Percentiles rank a stretch among this genome's conserved stretches.
Evolutionary conservation across 306 rosid genomes (phyloP).

Genomic region (Begonia masoniana): DNA sequence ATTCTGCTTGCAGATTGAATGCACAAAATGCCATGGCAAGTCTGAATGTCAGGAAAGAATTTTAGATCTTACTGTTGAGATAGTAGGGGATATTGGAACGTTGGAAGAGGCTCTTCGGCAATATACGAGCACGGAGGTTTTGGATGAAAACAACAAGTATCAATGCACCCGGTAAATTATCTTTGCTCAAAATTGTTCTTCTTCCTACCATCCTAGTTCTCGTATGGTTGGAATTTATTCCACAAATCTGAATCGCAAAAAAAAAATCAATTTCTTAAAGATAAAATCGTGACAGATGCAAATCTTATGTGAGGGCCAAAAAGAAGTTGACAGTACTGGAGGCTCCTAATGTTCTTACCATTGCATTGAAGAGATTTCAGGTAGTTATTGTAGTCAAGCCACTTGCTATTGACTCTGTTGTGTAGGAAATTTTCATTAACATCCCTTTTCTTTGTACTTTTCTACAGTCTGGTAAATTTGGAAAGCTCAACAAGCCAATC

Average conservation of each 20-base stretch:
- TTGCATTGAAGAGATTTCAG: constrained; percentile 95
- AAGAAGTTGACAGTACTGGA: constrained; percentile 79
- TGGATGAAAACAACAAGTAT: constrained; percentile 92
- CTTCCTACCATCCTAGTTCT: background rate
- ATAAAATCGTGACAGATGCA: constrained; percentile 35
- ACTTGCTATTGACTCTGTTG: too few species aligned
- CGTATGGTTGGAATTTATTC: too few species aligned
- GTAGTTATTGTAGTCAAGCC: constrained; percentile 22
- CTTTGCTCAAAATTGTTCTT: background rate
- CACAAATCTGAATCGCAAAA: too few species aligned
- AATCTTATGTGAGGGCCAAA: constrained; percentile 91
- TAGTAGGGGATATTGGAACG: constrained; percentile 81
- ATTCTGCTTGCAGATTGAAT: constrained; percentile 59
- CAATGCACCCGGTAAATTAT: constrained; percentile 60
- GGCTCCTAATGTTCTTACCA: constrained; percentile 92
- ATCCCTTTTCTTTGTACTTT: background rate
- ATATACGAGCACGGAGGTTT: constrained; percentile 70
- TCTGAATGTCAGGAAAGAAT: constrained; percentile 91
- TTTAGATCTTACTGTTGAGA: constrained; percentile 95
- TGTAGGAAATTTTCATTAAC: background rate
- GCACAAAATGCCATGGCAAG: constrained; percentile 74
- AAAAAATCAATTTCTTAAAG: too few species aligned
- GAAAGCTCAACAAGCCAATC: constrained; percentile 94
- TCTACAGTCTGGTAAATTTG: constrained; percentile 86
- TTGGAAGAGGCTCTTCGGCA: constrained; percentile 69